These are phyloP conservation scores for Fusarium sp. DNA, from an alignment of 2,329 filamentous ascomycete genomes.

Conservation along the genomic window DNA sequence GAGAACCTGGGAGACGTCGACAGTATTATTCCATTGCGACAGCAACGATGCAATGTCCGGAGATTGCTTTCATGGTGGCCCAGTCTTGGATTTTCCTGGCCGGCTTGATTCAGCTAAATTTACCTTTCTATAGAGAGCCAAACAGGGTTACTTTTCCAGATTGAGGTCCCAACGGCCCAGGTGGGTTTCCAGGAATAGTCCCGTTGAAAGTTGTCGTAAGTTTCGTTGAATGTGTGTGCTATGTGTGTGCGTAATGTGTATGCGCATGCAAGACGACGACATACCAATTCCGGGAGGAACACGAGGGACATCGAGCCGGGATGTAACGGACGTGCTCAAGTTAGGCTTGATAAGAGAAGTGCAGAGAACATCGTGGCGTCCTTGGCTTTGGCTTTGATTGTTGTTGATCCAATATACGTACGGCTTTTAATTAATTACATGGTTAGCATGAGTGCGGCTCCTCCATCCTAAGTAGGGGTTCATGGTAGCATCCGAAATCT, in stretches of 20 bases:
- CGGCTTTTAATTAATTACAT: constrained; percentile 26
- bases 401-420: constrained; percentile 13
- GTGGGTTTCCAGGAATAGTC: constrained; percentile 43
- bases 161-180: constrained; percentile 42
- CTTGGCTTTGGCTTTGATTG: constrained; percentile 6
- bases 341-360: constrained; percentile 2
- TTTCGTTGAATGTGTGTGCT: constrained; percentile 17
- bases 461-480: constrained; percentile 9
- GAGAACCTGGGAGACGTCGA: constrained; percentile 29
- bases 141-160: constrained; percentile 40
- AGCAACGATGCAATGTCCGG: constrained; percentile 43
- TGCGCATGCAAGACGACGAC: constrained; percentile 16
- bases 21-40: constrained; percentile 40
- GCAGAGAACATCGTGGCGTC: constrained; percentile 7
- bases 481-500: constrained; percentile 4
- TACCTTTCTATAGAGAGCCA: constrained; percentile 34
- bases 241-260: constrained; percentile 13
- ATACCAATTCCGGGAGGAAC: constrained; percentile 29
- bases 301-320: constrained; percentile 29
- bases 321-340: background rate
- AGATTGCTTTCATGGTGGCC: constrained; percentile 42
- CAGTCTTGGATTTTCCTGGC: constrained; percentile 26
- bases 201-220: constrained; percentile 35
- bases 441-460: constrained; percentile 34
- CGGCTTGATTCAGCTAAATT: constrained; percentile 35